Evolutionary conservation across 1,139 yeast genomes (phyloP).

Genomic region (Taphrina populina): DNA sequence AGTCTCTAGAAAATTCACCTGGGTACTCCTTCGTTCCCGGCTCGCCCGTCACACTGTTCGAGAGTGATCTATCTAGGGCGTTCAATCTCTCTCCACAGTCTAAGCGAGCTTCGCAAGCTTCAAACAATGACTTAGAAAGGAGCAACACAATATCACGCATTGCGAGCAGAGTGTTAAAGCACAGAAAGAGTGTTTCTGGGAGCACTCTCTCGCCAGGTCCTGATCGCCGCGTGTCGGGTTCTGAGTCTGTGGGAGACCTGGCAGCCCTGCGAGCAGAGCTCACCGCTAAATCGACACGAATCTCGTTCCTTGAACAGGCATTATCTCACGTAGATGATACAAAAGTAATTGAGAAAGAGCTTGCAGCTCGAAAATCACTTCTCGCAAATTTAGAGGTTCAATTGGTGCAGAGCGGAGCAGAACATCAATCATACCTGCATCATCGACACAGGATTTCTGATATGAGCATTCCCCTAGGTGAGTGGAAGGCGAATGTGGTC

Average conservation of each 20-base stretch:
- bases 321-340: constrained; percentile 4
- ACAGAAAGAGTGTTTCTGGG: constrained; percentile 25
- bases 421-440: constrained; percentile 21
- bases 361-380: constrained; percentile 10
- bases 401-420: constrained; percentile 17
- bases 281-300: neutral
- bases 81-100: constrained; percentile 24
- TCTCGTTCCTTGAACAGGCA: constrained; percentile 3
- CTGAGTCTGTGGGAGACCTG: constrained; percentile 9
- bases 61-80: constrained; percentile 18
- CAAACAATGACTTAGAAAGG: constrained; percentile 11
- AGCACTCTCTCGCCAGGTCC: constrained; percentile 7
- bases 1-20: constrained; percentile 25
- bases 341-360: neutral
- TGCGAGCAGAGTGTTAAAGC: constrained; percentile 25
- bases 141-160: constrained; percentile 15
- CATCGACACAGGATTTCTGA: constrained; percentile 22
- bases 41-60: constrained; percentile 11
- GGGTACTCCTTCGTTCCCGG: constrained; percentile 6
- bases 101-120: neutral
- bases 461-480: constrained; percentile 15
- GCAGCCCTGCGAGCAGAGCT: constrained; percentile 11
- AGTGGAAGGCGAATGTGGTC: constrained; percentile 33
- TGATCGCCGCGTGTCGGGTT: constrained; percentile 2
- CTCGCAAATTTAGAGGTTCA: constrained; percentile 18